Percentiles rank a stretch among this genome's conserved stretches.
These are phyloP conservation scores for Fraxinus greggii DNA, from an alignment of 305 asterid species.

Conservation along the genomic window DNA sequence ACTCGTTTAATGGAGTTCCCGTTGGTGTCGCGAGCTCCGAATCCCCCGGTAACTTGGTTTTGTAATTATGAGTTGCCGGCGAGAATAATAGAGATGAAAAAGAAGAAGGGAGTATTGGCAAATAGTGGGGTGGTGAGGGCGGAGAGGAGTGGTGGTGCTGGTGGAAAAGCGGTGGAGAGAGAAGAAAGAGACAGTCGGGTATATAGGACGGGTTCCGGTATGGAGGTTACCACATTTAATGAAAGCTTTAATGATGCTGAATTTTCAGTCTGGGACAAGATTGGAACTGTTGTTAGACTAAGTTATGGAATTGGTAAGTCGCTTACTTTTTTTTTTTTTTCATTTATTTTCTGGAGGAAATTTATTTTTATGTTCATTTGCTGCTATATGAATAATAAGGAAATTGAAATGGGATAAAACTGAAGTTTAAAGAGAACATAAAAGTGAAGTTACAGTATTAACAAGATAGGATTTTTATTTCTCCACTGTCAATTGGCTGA, in stretches of 20 bases:
- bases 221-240: slow-evolving; percentile 88
- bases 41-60: slow-evolving; percentile 37
- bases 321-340: not conserved
- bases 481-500: not conserved
- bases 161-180: slow-evolving; percentile 57
- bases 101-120: slow-evolving; percentile 6
- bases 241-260: slow-evolving; percentile 65
- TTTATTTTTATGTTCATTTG: not conserved
- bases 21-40: slow-evolving; percentile 48
- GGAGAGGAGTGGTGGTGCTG: slow-evolving; percentile 43
- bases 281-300: slow-evolving; percentile 87
- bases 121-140: slow-evolving; percentile 37
- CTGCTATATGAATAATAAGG: not conserved
- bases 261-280: slow-evolving; percentile 84
- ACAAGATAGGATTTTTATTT: not conserved
- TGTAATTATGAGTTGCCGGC: slow-evolving; percentile 23
- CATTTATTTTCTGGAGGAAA: not conserved
- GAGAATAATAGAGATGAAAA: slow-evolving; percentile 25
- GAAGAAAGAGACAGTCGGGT: slow-evolving; percentile 43
- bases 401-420: not conserved
- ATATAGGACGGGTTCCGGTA: slow-evolving; percentile 48
- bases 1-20: slow-evolving; percentile 47
- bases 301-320: slow-evolving; percentile 83
- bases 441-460: not conserved
- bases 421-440: not conserved